Base-by-base conservation (phyloP, 1,139 yeast species). In the Blastobotrys indianensis region DNA sequence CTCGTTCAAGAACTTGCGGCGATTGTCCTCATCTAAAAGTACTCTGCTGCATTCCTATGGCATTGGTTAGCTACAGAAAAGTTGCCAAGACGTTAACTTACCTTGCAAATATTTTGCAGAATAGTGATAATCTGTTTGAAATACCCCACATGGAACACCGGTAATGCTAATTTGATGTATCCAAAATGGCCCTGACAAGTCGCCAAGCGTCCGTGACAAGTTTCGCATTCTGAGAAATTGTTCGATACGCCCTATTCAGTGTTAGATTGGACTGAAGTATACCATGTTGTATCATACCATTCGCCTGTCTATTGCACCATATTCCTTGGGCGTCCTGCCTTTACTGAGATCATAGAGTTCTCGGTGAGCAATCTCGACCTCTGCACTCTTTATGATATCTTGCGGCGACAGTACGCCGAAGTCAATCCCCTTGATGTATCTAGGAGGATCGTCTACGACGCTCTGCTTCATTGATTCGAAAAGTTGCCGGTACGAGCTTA, bases 161-260 rank as follows among this genome's bases (percentile, higher is more conserved):
- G 99, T 42, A 94, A 72, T 0, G 97, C 96, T 45, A 94, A 74
- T 56, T 87, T 79, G 53, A 94, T 79, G 61, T 94, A 95, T 37
- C 99, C 99, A 64, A 94, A 94, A 68, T 94, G 99, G 46, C 99
- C 99, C 67, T 92, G 97, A 64, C 99, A 94, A 1, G 95, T 79
- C 0, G 96, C 96, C 58, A 94, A 70, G 57, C 82, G 82, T 7
- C 97, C 97, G 57, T 81, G 88, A 68, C 99, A 94, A 0, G 97
- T 94, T 12, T 78, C 65, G 72, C 98, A 94, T 61, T 85, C 95
- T 20, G 79, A 72, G 29, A 84, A 70, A 57, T 88, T 90, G 48
- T 94, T 80, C 5, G 96, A 86, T 11, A 88, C 88, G 63, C 99
- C 99, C 67, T 64, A 44, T 8, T n/a, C 4, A 31, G n/a, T 38